A percentile compares a stretch with the other conserved stretches of the same genome.
Evolutionary conservation across 2,329 filamentous ascomycete genomes (phyloP).

Genomic region (Didymella sp.): DNA sequence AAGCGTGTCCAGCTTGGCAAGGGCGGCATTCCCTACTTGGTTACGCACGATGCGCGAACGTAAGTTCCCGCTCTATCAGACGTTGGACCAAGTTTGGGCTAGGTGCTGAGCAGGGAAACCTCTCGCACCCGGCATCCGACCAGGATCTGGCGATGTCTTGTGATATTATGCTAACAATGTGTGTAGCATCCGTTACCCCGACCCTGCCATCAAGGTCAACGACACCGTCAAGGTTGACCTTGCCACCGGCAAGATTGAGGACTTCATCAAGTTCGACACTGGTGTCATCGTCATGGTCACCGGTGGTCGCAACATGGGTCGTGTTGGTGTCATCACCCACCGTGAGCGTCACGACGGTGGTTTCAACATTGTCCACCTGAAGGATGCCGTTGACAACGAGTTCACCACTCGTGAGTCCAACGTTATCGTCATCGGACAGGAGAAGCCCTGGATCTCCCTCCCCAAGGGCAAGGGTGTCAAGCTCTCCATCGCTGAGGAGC

Average conservation of each 20-base stretch:
- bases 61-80: slow-evolving; percentile 99
- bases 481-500: slow-evolving; percentile 98
- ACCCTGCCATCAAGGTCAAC: slow-evolving; percentile 99
- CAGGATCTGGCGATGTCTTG: slow-evolving; percentile 79
- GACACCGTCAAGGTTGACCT: slow-evolving; percentile 99
- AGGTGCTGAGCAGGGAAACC: slow-evolving; percentile 44
- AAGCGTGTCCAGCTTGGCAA: slow-evolving; percentile 99
- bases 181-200: slow-evolving; percentile 96
- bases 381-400: slow-evolving; percentile 99
- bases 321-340: slow-evolving; percentile 99
- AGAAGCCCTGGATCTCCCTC: slow-evolving; percentile 99
- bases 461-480: slow-evolving; percentile 99
- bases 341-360: slow-evolving; percentile 99
- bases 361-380: slow-evolving; percentile 99
- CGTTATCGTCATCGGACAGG: slow-evolving; percentile 98
- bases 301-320: slow-evolving; percentile 99
- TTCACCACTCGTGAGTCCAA: slow-evolving; percentile 99
- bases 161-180: slow-evolving; percentile 49
- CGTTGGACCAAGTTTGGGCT: slow-evolving; percentile 75
- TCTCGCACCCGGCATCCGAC: slow-evolving; percentile 95
- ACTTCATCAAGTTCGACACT: slow-evolving; percentile 99
- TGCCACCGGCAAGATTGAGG: slow-evolving; percentile 93
- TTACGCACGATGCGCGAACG: slow-evolving; percentile 99
- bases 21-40: slow-evolving; percentile 99
- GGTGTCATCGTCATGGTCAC: slow-evolving; percentile 98